A percentile compares a stretch with the other conserved stretches of the same genome.
These are phyloP conservation scores for Erysimum pusillum DNA, from an alignment of 441 rosid genomes.

Conservation along the genomic window DNA sequence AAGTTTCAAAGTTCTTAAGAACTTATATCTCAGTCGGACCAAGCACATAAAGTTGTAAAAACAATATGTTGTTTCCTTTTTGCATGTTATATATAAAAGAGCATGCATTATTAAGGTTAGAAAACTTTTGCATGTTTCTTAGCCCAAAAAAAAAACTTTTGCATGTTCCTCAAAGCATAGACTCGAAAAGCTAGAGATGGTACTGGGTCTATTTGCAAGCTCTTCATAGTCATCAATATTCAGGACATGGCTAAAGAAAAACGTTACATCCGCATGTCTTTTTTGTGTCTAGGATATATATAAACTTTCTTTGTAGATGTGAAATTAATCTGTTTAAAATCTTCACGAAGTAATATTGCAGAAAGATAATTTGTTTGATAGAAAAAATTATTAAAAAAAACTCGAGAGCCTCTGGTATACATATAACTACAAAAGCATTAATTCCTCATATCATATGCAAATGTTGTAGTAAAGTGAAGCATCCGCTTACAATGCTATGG, in stretches of 20 bases:
- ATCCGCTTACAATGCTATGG: constrained; percentile 29
- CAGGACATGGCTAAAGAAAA: background rate
- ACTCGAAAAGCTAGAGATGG: constrained; percentile 24
- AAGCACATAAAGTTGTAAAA: constrained; percentile 31
- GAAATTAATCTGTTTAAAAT: background rate
- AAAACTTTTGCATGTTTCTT: constrained; percentile 2
- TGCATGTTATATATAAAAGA: constrained; percentile 35
- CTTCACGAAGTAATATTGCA: background rate
- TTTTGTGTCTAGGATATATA: background rate
- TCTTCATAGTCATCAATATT: constrained; percentile 3
- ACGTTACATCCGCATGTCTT: background rate
- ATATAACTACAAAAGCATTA: background rate
- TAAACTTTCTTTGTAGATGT: constrained; percentile 6
- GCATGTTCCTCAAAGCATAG: constrained; percentile 36
- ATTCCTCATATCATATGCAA: constrained; percentile 32
- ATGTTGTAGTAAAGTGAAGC: constrained; percentile 39
- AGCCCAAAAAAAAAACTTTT: constrained; percentile 5
- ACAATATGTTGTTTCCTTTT: constrained; percentile 21
- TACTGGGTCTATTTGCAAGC: background rate
- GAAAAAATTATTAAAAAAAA: constrained; percentile 21
- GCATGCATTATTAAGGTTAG: constrained; percentile 30
- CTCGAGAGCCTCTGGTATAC: background rate
- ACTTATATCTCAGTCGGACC: background rate
- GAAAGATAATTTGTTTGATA: background rate
- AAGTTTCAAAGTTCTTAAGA: background rate